Percentiles rank a stretch among this genome's conserved stretches.
phyloP scores from a whole-genome alignment of 805 yeast species.

The Phaffomyces opuntiae region DNA sequence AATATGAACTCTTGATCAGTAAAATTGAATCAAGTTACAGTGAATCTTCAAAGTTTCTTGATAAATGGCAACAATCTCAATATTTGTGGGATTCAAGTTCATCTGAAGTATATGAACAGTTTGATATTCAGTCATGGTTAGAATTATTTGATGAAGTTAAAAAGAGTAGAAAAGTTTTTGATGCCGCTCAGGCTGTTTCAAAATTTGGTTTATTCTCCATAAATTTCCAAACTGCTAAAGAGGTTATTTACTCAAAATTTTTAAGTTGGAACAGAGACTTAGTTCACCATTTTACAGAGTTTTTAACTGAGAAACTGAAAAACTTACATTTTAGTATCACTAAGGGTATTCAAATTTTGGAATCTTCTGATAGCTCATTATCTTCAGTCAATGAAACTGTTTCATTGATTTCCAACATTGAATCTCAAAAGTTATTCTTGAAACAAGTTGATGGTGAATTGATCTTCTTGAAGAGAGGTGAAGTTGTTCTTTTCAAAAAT shows the following conservation, averaged over 20 bases:
- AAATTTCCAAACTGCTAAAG: conserved; percentile 46
- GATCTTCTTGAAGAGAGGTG: conserved; percentile 21
- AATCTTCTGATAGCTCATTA: conserved; percentile 27
- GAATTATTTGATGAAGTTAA: conserved; percentile 36
- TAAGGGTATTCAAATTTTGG: conserved; percentile 30
- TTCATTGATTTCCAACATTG: conserved; percentile 32
- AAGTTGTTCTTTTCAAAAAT: conserved; percentile 33
- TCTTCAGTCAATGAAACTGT: conserved; percentile 33
- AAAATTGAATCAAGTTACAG: conserved; percentile 28
- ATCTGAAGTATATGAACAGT: conserved; percentile 29
- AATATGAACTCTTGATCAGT: conserved; percentile 19
- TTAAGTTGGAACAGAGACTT: conserved; percentile 51
- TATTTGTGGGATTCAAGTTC: conserved; percentile 51
- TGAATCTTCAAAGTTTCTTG: conserved; percentile 31
- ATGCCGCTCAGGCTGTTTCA: conserved; percentile 35
- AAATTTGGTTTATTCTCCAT: conserved; percentile 37
- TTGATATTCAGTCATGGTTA: conserved; percentile 43
- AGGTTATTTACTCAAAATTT: conserved; percentile 44
- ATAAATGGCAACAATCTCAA: conserved; percentile 50
- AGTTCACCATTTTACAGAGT: conserved; percentile 32
- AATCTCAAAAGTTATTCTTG: conserved; percentile 19
- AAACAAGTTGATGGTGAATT: conserved; percentile 2
- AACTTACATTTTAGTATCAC: conserved; percentile 27
- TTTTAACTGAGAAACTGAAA: conserved; percentile 27
- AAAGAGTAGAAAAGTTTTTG: conserved; percentile 39